These are phyloP conservation scores for Pinus taeda DNA, from an alignment of 75 land plant genomes.

Conservation along the genomic window DNA sequence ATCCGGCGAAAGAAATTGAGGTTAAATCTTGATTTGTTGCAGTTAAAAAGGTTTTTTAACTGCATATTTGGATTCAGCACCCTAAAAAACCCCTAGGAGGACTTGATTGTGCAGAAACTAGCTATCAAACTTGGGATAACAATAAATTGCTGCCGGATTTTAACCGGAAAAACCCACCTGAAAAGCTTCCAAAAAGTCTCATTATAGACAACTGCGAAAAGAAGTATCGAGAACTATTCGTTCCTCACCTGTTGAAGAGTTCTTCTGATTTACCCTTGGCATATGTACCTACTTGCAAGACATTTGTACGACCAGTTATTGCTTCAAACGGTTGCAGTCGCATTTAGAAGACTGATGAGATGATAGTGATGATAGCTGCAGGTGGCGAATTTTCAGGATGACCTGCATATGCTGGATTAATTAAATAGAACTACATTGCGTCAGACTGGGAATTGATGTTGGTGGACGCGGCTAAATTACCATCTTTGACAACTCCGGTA, in stretches of 20 bases:
- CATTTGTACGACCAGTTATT: constrained; percentile 4
- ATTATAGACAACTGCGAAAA: too few species aligned
- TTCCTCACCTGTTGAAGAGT: not conserved
- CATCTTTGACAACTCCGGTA: not conserved
- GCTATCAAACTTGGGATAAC: too few species aligned
- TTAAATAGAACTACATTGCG: constrained; percentile 28
- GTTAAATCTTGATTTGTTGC: too few species aligned
- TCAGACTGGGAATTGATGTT: constrained; percentile 9
- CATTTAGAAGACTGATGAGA: constrained; percentile 24
- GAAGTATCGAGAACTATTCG: not conserved
- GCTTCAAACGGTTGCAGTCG: constrained; percentile 19
- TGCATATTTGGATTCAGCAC: too few species aligned
- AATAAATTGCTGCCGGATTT: too few species aligned
- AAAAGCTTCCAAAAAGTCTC: too few species aligned
- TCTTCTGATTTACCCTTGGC: constrained; percentile 11
- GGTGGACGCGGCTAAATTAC: constrained; percentile 2
- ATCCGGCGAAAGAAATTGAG: too few species aligned
- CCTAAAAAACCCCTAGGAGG: too few species aligned
- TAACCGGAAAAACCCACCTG: too few species aligned
- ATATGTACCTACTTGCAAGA: constrained; percentile 6
- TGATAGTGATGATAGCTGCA: constrained; percentile 14
- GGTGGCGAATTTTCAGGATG: constrained; percentile 15
- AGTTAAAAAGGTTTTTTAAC: too few species aligned
- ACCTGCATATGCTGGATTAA: constrained; percentile 15
- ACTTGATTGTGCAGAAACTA: too few species aligned